Base-by-base conservation (phyloP, 768 basidiomycete species). In the Strobilomyces dryophilus region DNA sequence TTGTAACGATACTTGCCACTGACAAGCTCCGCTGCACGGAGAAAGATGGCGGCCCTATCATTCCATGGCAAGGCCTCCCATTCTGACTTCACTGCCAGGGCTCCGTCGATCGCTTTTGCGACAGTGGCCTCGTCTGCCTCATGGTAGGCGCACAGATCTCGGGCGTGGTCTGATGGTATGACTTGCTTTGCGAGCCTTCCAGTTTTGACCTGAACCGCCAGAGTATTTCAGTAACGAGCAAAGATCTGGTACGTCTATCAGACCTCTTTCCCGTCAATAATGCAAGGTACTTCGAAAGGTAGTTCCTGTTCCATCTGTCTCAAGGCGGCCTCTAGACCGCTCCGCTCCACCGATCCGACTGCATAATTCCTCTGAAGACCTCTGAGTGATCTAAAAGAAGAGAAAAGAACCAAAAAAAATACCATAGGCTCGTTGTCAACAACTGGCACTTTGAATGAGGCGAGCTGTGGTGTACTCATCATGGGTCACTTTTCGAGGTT, bases 21-120 rank as follows among this genome's bases (percentile, higher is more conserved):
- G 52, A 93, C 82, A 47, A 99, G 83, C 69, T 99, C 97, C 21
- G 97, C 97, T 5, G 97, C 97, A 71, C 95, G 97, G 59, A 99
- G 78, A 77, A 98, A 99, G 71, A 99, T 95, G 36, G 97, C 92
- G 2, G 97, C 97, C 34, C 95, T 84, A 70, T 99, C 97, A 66
- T 81, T 87, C 95, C 95, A 99, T 0, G 95, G 94, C 78, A 98
- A 75, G 45, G 80, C 77, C 75, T 98, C 97, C 97, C 97, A 99
- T 47, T 81, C 83, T 15, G 74, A 74, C 71, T 94, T 95, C 17
- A 92, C 95, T 10, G 81, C 81, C 35, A 98, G 80, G 12, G 95
- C 90, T 32, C 89, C 89, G 21, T 88, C 83, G 59, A 99, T 95
- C 18, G 97, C 97, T 49, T 74, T 73, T 8, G 79, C 68, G 41